Base-by-base conservation (phyloP, 805 yeast genomes). In the Myxozyma kluyveri region DNA sequence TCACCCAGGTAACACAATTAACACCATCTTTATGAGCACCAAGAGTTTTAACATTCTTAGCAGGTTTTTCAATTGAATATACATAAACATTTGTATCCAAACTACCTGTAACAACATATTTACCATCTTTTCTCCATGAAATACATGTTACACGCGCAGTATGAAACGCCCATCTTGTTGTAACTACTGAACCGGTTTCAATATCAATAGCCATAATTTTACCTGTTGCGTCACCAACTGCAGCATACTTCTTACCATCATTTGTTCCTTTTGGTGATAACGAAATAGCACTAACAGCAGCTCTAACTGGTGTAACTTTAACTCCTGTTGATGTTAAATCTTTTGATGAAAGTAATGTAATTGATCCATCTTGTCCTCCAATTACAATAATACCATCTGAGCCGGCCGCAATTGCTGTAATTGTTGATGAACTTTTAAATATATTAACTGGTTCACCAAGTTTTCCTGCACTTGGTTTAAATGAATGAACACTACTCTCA, bases 81-180 rank as follows among this genome's bases (percentile, higher is more conserved):
- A 93, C 73, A 58, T 82, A 82, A 42, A 93, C 72, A 56, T 84
- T 83, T 4, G 95, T 83, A 66, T 93, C 99, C 51, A 88, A 72
- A 0, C 96, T 87, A 0, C 85, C 93, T 52, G 91, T 82, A 19
- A 83, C 86, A 40, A 86, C 76, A 60, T 78, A 82, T 60, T 83
- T 81, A 50, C 86, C 83, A 61, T 85, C 89, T 7, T 72, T 72
- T 41, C 83, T 78, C 99, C 98, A 93, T 22, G 81, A 69, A 43
- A 93, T 86, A 27, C 83, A 78, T 52, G 80, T 81, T 57, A 93
- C 84, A 49, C 79, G 82, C 50, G 96, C 84, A 1, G 90, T 86
- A 67, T 93, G 97, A 81, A 88, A 91, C 0, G 95, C 84, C 99
- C 99, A 93, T 66, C 97, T 80, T 0, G 95, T 81, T 1, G 98